Base-by-base conservation (phyloP, 2,329 filamentous ascomycete genomes). In the Tolypocladium inflatum region DNA sequence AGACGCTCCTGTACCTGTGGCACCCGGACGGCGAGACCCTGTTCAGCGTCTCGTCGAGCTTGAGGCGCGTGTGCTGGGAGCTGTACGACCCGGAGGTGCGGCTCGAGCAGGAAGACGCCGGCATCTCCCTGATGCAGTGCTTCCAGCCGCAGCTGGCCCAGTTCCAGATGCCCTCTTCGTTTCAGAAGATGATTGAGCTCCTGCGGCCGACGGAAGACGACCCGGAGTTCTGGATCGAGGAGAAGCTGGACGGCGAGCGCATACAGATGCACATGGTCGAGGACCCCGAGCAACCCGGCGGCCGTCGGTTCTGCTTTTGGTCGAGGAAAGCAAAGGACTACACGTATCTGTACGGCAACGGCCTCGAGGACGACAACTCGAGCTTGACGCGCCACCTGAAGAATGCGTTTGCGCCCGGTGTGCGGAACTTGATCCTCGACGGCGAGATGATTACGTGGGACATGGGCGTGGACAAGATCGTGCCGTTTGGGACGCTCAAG, bases 361-460 rank as follows among this genome's bases (percentile, higher is more conserved):
- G 88, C 0, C 81, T 95, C 19, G 74, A 86, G 53, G 90, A 96
- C 63, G 81, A 87, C 7, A 85, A 86, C 45, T 87, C 88, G 9
- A 86, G 91, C 8, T 71, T 97, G 56, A 96, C 93, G 0, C 82
- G 90, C 39, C 87, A 96, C 68, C 77, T 97, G 23, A 84, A 84
- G 56, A 79, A 84, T 45, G 91, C 90, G 0, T 97, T 99, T 69
- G 78, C 85, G 2, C 76, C 84, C 1, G 86, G 87, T 2, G 91
- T 97, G 0, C 80, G 87, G 19, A 97, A 90, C 67, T 80, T 96
- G 63, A 96, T 99, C 55, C 79, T 99, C 0, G 94, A 99, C 66
- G 94, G 94, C 11, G 94, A 99, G 71, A 99, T 99, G 94, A 91
- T 99, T 59, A 96, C 92, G 0, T 99, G 94, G 94, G 91, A 97